Percentiles rank a stretch among this genome's conserved stretches.
These are phyloP conservation scores for Hanseniaspora clermontiae DNA, from an alignment of 805 yeast genomes.

Conservation along the genomic window DNA sequence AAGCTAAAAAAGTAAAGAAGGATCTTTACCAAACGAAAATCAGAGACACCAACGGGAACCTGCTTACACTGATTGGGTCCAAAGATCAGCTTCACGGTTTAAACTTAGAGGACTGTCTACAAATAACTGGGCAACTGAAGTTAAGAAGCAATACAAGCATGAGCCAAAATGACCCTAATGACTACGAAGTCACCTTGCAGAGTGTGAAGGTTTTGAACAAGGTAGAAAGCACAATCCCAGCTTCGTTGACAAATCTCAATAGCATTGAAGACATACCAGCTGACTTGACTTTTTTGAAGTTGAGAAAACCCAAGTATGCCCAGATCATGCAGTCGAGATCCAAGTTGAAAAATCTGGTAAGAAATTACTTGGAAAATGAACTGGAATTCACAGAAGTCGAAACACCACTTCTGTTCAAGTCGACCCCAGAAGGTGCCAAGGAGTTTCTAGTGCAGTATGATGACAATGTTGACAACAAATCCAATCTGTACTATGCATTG, in stretches of 20 bases:
- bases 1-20: conserved; percentile 59
- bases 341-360: conserved; percentile 36
- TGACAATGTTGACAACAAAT: conserved; percentile 38
- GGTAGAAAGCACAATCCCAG: conserved; percentile 2
- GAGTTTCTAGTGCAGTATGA: conserved; percentile 74
- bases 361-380: conserved; percentile 31
- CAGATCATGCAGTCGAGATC: conserved; percentile 45
- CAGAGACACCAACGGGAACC: conserved; percentile 60
- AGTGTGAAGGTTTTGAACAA: conserved; percentile 45
- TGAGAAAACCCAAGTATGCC: conserved; percentile 51
- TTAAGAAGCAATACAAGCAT: conserved; percentile 20
- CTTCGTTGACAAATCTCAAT: background rate
- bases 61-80: conserved; percentile 34
- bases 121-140: conserved; percentile 46
- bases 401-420: conserved; percentile 83
- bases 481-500: conserved; percentile 60
- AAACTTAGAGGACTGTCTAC: conserved; percentile 65
- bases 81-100: conserved; percentile 33
- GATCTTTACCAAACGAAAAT: conserved; percentile 56
- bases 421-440: conserved; percentile 96
- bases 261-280: conserved; percentile 45
- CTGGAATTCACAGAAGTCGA: conserved; percentile 66
- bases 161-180: conserved; percentile 15
- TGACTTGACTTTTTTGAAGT: conserved; percentile 67
- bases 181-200: conserved; percentile 49